These are phyloP conservation scores for Cinchona pubescens DNA, from an alignment of 257 asterid species.

Conservation along the genomic window DNA sequence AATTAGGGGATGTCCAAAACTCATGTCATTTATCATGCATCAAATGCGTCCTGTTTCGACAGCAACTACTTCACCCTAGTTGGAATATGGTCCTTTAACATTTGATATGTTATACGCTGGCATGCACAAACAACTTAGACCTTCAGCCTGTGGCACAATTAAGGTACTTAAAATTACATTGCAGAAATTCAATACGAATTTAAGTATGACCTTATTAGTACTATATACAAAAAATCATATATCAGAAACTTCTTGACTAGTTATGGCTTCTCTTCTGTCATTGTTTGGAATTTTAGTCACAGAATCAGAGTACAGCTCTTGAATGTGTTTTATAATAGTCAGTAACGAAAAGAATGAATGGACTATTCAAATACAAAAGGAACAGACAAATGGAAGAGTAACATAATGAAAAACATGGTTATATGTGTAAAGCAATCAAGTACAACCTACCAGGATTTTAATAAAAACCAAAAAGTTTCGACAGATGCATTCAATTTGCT, in stretches of 20 bases:
- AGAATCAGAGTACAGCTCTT: neutral
- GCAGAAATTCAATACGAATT: neutral
- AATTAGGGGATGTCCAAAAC: neutral
- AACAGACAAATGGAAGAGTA: neutral
- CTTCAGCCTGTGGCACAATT: neutral
- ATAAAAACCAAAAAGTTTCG: neutral
- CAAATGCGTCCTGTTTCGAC: neutral
- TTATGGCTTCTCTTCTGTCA: neutral
- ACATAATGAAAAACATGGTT: neutral
- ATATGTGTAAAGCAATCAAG: neutral
- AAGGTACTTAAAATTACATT: neutral
- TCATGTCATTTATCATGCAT: neutral
- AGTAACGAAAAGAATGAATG: neutral
- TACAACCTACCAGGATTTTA: neutral
- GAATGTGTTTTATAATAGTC: neutral
- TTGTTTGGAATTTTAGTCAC: no score
- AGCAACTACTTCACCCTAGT: neutral
- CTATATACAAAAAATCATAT: neutral
- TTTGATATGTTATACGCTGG: neutral
- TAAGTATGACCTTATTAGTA: neutral
- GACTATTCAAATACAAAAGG: neutral
- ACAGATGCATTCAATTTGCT: neutral
- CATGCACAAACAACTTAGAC: neutral
- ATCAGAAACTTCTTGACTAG: neutral
- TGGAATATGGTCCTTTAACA: neutral